Evolutionary conservation across 495 filamentous ascomycete genomes (phyloP).

Genomic region (Massariosphaeria phaeospora): DNA sequence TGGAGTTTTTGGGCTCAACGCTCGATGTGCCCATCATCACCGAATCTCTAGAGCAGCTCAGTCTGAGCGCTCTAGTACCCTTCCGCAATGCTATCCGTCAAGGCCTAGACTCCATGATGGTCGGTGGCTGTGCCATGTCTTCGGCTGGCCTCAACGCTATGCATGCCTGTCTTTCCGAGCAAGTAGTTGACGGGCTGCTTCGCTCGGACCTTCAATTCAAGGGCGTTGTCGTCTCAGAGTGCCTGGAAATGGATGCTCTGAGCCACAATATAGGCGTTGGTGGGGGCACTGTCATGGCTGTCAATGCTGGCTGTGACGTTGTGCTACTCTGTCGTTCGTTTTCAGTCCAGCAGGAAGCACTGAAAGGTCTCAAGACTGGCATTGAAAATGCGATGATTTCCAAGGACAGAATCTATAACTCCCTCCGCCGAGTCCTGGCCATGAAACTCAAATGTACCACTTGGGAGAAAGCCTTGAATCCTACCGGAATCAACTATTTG

Average conservation of each 20-base stretch:
- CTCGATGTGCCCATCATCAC: conserved; percentile 88
- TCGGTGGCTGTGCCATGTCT: conserved; percentile 81
- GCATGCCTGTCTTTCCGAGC: conserved; percentile 86
- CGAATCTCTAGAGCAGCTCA: conserved; percentile 81
- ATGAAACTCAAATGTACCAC: conserved; percentile 74
- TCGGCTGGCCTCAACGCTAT: conserved; percentile 84
- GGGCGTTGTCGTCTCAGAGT: conserved; percentile 89
- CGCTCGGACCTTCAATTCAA: conserved; percentile 78
- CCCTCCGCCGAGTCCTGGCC: conserved; percentile 63
- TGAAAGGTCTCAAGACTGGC: conserved; percentile 76
- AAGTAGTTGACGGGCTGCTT: conserved; percentile 80
- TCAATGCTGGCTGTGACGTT: conserved; percentile 85
- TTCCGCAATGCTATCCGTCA: conserved; percentile 80
- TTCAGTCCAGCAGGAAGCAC: conserved; percentile 78
- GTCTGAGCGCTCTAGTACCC: conserved; percentile 74
- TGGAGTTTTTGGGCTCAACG: conserved; percentile 84
- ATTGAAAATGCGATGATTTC: conserved; percentile 80
- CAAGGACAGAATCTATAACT: conserved; percentile 66
- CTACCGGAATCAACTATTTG: conserved; percentile 63
- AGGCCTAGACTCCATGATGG: conserved; percentile 87
- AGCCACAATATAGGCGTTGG: conserved; percentile 89
- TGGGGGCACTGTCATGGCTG: conserved; percentile 87
- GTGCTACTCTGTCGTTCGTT: conserved; percentile 81
- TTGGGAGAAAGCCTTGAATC: conserved; percentile 79
- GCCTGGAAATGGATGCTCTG: conserved; percentile 90